phyloP scores from a whole-genome alignment of 305 asterid species.

The Fraxinus latifolia region DNA sequence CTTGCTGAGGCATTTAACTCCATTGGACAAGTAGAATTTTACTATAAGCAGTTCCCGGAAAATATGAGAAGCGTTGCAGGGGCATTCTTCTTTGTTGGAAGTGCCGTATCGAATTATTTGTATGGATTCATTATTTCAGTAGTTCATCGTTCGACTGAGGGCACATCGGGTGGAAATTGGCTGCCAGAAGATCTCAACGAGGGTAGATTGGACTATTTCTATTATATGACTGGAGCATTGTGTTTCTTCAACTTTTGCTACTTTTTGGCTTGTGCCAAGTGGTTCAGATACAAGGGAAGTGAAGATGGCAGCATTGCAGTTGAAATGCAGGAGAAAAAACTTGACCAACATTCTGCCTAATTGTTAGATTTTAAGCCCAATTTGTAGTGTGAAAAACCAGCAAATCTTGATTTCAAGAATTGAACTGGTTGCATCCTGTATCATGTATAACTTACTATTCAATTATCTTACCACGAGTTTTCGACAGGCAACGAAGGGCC shows the following conservation, averaged over 20 bases:
- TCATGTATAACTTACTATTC: not conserved
- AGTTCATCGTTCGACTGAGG: slow-evolving; percentile 35
- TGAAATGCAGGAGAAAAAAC: slow-evolving; percentile 40
- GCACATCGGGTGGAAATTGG: slow-evolving; percentile 36
- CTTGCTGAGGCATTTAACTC: slow-evolving; percentile 47
- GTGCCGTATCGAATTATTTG: slow-evolving; percentile 38
- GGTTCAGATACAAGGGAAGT: slow-evolving; percentile 46
- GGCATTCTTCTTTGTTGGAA: slow-evolving; percentile 44
- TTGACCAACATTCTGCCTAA: slow-evolving; percentile 40
- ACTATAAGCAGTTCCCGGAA: slow-evolving; percentile 57
- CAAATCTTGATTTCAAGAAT: not conserved
- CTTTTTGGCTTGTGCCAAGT: slow-evolving; percentile 41
- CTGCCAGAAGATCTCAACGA: slow-evolving; percentile 55
- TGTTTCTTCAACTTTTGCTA: slow-evolving; percentile 42
- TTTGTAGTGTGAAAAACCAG: not conserved
- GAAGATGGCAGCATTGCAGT: slow-evolving; percentile 9
- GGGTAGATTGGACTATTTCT: slow-evolving; percentile 50
- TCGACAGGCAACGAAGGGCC: not conserved
- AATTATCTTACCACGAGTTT: not conserved
- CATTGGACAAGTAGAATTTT: slow-evolving; percentile 44
- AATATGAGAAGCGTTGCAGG: slow-evolving; percentile 53
- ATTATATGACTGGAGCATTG: slow-evolving; percentile 36
- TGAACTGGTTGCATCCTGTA: not conserved
- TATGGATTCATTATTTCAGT: slow-evolving; percentile 40
- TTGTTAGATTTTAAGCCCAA: not conserved